Evolutionary conservation across 2,329 filamentous ascomycete species (phyloP).

Genomic region (Magnaporthiopsis incrustans): DNA sequence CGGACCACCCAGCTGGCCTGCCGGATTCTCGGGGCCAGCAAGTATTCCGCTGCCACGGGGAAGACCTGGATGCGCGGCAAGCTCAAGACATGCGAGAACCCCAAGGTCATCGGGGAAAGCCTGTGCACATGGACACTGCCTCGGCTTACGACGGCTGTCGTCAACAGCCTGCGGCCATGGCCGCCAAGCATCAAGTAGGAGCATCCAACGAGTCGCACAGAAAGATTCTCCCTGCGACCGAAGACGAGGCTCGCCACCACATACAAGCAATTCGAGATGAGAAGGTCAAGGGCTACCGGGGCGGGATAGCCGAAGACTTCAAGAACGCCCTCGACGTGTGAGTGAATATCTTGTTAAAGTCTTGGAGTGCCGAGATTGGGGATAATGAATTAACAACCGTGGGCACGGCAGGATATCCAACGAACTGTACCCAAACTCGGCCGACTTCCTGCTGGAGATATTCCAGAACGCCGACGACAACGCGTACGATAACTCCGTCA

Average conservation of each 20-base stretch:
- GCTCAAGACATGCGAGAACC: too few species aligned
- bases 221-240: background rate
- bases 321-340: background rate
- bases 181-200: too few species aligned
- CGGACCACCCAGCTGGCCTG: too few species aligned
- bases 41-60: too few species aligned
- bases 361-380: too few species aligned
- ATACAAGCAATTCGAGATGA: background rate
- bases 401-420: slow-evolving; percentile 7
- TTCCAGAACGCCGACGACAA: slow-evolving; percentile 36
- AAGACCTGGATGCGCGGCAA: too few species aligned
- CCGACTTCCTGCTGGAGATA: slow-evolving; percentile 30
- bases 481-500: slow-evolving; percentile 24
- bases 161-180: too few species aligned
- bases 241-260: background rate
- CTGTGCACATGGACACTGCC: too few species aligned
- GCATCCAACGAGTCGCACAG: too few species aligned
- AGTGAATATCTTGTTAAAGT: background rate
- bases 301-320: background rate
- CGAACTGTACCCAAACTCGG: slow-evolving; percentile 24
- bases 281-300: background rate
- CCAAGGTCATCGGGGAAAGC: too few species aligned
- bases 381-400: background rate
- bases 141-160: too few species aligned
- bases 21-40: too few species aligned